A percentile compares a stretch with the other conserved stretches of the same genome.
These are phyloP conservation scores for Stylosanthes scabra DNA, from an alignment of 331 rosid species.

Conservation along the genomic window DNA sequence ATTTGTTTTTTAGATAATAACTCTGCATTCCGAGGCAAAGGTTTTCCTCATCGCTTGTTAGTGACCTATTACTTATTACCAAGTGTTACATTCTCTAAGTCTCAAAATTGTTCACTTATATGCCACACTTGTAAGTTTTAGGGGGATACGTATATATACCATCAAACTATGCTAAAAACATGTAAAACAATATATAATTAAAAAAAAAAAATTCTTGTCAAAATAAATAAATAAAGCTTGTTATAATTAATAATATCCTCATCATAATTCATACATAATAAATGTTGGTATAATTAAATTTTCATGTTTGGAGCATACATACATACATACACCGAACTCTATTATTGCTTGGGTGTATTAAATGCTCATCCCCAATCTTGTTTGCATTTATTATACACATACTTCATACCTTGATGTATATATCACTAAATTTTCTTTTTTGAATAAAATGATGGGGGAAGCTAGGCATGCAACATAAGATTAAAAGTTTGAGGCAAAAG, in stretches of 20 bases:
- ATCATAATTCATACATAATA: slow-evolving; percentile 15
- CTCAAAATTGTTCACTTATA: not conserved
- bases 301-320: slow-evolving; percentile 44
- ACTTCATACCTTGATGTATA: not conserved
- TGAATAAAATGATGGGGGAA: too few relatives aligned
- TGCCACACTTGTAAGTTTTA: not conserved
- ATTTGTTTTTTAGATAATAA: not conserved
- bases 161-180: not conserved
- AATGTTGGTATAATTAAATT: slow-evolving; percentile 36
- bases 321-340: slow-evolving; percentile 50
- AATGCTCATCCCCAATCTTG: slow-evolving; percentile 47
- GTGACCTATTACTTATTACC: not conserved
- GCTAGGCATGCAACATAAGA: not conserved
- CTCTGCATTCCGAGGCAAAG: not conserved
- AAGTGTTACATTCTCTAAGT: not conserved
- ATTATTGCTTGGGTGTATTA: slow-evolving; percentile 50
- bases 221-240: too few relatives aligned
- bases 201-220: too few relatives aligned
- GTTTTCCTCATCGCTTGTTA: not conserved
- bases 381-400: slow-evolving; percentile 35
- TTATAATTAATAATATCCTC: not conserved
- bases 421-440: too few relatives aligned
- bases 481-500: not conserved
- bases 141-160: not conserved
- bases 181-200: too few relatives aligned